These are phyloP conservation scores for Pseudopithomyces chartarum DNA, from an alignment of 2,329 filamentous ascomycete genomes.

Conservation along the genomic window DNA sequence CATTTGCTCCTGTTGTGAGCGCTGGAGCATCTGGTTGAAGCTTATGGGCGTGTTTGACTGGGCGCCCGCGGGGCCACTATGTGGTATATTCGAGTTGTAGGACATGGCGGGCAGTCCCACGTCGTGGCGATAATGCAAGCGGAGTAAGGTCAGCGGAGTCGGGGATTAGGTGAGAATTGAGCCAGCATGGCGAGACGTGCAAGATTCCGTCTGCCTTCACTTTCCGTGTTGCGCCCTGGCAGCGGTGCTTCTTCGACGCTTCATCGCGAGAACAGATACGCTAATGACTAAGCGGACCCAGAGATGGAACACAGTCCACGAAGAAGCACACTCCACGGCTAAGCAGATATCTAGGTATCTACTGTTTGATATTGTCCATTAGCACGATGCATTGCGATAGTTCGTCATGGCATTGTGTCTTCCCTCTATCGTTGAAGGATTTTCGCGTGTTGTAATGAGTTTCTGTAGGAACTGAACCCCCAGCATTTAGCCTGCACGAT, in stretches of 20 bases:
- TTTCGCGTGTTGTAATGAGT: no score
- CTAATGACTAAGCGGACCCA: not conserved
- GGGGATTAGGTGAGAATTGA: conserved; percentile 19
- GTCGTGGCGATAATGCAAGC: conserved; percentile 1
- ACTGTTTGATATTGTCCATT: not conserved
- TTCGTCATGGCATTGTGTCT: no score
- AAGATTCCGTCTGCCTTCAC: conserved; percentile 22
- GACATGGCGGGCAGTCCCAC: conserved; percentile 24
- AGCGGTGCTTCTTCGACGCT: conserved; percentile 8
- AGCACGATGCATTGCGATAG: no score
- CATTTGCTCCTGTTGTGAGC: conserved; percentile 38
- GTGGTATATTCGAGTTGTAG: conserved; percentile 33
- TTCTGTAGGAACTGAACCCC: no score
- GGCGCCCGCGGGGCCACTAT: conserved; percentile 37
- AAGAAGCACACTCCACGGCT: no score
- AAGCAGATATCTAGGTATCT: not conserved
- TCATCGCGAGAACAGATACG: not conserved
- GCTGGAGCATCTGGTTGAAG: conserved; percentile 46
- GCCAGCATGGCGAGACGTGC: conserved; percentile 38
- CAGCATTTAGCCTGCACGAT: no score
- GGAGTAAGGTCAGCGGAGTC: conserved; percentile 26
- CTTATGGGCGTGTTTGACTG: conserved; percentile 34
- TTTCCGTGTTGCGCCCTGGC: conserved; percentile 1
- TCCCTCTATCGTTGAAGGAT: no score
- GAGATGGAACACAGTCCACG: no score